Percentiles rank a stretch among this genome's conserved stretches.
phyloP scores from a whole-genome alignment of 495 filamentous ascomycete species.

The Penicillium arizonense region DNA sequence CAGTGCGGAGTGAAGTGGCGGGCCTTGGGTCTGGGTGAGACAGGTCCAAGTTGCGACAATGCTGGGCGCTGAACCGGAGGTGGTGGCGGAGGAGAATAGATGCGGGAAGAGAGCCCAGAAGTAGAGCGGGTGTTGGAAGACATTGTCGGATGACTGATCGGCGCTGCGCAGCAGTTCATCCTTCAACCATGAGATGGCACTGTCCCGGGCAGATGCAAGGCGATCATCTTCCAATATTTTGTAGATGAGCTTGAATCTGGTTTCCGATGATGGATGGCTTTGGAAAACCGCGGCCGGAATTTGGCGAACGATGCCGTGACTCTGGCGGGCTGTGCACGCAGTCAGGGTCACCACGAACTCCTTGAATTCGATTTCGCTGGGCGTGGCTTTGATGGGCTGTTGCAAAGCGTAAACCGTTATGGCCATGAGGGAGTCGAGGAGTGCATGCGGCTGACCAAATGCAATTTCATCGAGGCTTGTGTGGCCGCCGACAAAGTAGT shows the following conservation, averaged over 20 bases:
- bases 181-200: slow-evolving; percentile 83
- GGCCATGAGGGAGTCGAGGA: slow-evolving; percentile 41
- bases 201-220: slow-evolving; percentile 73
- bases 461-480: slow-evolving; percentile 37
- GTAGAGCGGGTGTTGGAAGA: slow-evolving; percentile 38
- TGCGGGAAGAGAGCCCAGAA: slow-evolving; percentile 52
- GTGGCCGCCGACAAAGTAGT: slow-evolving; percentile 56
- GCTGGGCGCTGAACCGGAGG: slow-evolving; percentile 22
- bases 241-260: slow-evolving; percentile 72
- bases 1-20: slow-evolving; percentile 41
- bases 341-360: slow-evolving; percentile 58
- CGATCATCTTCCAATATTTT: slow-evolving; percentile 75
- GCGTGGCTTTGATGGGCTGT: slow-evolving; percentile 18
- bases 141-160: slow-evolving; percentile 18
- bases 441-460: slow-evolving; percentile 40
- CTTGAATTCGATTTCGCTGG: slow-evolving; percentile 32
- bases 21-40: slow-evolving; percentile 37
- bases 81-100: slow-evolving; percentile 27
- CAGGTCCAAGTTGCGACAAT: slow-evolving; percentile 36
- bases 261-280: slow-evolving; percentile 66
- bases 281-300: slow-evolving; percentile 74
- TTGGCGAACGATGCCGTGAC: slow-evolving; percentile 68
- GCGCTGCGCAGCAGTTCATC: slow-evolving; percentile 67
- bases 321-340: slow-evolving; percentile 65
- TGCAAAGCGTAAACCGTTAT: slow-evolving; percentile 33